These are phyloP conservation scores for Phytopythium litorale DNA, from an alignment of 352 stramenopile species.

Conservation along the genomic window DNA sequence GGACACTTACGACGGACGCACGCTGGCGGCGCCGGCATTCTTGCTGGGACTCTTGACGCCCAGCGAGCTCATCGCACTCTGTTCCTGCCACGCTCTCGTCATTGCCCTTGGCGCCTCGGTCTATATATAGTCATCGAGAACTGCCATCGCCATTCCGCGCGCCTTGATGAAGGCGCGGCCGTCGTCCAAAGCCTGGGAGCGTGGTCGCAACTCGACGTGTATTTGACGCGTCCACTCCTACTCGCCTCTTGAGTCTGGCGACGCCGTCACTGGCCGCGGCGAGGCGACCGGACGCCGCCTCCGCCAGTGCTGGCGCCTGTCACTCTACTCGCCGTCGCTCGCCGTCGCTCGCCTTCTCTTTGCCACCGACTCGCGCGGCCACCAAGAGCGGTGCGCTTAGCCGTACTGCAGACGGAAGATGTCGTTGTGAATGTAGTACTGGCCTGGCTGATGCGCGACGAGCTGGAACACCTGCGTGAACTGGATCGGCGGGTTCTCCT, in stretches of 20 bases:
- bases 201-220: conserved; percentile 2
- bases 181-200: neutral
- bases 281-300: neutral
- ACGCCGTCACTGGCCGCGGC: too few species aligned
- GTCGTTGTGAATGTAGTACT: conserved; percentile 98
- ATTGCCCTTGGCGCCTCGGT: neutral
- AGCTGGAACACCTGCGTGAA: conserved; percentile 98
- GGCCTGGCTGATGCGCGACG: conserved; percentile 86
- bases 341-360: neutral
- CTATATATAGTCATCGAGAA: neutral
- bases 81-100: neutral
- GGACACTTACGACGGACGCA: neutral
- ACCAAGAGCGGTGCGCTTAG: conserved; percentile 39
- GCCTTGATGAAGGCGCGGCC: neutral
- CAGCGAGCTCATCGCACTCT: conserved; percentile 1
- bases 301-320: neutral
- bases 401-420: conserved; percentile 98
- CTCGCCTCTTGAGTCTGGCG: neutral
- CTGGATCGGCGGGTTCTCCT: conserved; percentile 92
- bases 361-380: neutral
- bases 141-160: neutral
- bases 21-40: conserved; percentile 4
- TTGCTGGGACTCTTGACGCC: conserved; percentile 3
- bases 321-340: neutral
- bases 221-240: conserved; percentile 8